Conservation (phyloP, 352 stramenopile species). For the Phytophthora tubulina region DNA sequence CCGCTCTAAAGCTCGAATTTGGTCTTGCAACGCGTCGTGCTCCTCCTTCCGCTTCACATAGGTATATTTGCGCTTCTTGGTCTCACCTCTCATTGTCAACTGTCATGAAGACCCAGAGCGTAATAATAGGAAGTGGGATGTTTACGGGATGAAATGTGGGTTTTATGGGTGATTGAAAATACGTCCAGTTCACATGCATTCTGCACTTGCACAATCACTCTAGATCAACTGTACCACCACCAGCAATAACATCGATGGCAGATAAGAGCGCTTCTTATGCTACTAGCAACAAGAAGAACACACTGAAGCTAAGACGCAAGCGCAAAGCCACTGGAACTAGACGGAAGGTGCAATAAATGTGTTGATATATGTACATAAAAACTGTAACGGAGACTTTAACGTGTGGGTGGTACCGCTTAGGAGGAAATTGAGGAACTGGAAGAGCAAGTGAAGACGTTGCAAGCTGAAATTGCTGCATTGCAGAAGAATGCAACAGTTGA, state of each 20-base stretch:
- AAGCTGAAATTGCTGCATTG: conserved; percentile 17
- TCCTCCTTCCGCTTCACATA: conserved; percentile 26
- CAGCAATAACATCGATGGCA: not conserved
- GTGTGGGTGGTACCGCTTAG: too few relatives aligned
- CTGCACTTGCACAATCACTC: conserved; percentile 1
- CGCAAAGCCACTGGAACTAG: conserved; percentile 27
- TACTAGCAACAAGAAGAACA: not conserved
- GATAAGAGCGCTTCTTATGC: not conserved
- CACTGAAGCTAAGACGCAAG: conserved; percentile 14
- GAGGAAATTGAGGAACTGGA: conserved; percentile 32
- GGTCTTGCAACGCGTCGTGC: conserved; percentile 3
- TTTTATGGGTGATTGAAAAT: conserved; percentile 10
- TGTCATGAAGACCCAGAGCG: too few relatives aligned
- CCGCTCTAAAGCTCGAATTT: conserved; percentile 10
- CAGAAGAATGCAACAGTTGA: conserved; percentile 13
- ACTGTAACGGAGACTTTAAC: conserved; percentile 3
- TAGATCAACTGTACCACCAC: not conserved
- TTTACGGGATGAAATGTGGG: not conserved
- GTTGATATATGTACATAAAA: not conserved
- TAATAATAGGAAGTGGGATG: too few relatives aligned
- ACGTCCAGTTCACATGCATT: not conserved
- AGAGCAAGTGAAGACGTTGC: conserved; percentile 25
- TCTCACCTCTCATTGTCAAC: not conserved
- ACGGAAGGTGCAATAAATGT: conserved; percentile 10
- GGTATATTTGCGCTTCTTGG: conserved; percentile 24